A percentile compares a stretch with the other conserved stretches of the same genome.
Evolutionary conservation across 2,329 filamentous ascomycete genomes (phyloP).

Genomic region (Calonectria pseudoturangicola): DNA sequence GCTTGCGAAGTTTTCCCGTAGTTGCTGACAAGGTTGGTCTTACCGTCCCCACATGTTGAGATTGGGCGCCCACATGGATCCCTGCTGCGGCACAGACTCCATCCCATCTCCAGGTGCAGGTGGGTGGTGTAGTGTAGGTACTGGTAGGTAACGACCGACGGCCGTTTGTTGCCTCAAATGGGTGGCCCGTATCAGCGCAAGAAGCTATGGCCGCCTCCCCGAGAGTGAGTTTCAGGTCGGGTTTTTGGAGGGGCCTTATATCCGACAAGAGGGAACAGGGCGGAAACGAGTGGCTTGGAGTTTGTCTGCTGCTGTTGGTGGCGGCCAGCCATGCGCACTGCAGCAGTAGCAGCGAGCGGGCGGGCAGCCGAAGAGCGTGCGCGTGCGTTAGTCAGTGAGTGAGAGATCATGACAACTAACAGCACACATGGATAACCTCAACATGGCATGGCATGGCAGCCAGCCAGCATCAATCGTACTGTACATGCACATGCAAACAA

Average conservation of each 20-base stretch:
- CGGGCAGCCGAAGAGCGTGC: neutral
- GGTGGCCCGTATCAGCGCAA: neutral
- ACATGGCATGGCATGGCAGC: too few relatives aligned
- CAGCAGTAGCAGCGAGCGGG: too few relatives aligned
- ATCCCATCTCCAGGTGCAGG: constrained; percentile 2
- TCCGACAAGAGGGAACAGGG: neutral
- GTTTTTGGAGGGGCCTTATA: neutral
- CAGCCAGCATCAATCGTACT: neutral
- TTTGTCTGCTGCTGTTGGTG: too few relatives aligned
- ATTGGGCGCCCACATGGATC: constrained; percentile 21
- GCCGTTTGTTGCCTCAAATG: neutral
- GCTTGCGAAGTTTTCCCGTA: constrained; percentile 37
- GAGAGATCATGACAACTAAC: neutral
- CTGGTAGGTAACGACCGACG: neutral
- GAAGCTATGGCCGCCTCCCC: constrained; percentile 5
- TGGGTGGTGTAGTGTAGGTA: too few relatives aligned
- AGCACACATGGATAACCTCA: neutral
- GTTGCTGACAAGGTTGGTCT: constrained; percentile 6
- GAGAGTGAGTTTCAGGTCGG: neutral
- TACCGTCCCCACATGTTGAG: constrained; percentile 29
- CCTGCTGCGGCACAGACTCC: constrained; percentile 28
- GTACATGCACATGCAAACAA: constrained; percentile 10
- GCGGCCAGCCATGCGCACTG: too few relatives aligned
- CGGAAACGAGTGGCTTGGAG: too few relatives aligned
- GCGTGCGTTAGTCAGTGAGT: neutral